Evolutionary conservation across 441 rosid genomes (phyloP), one percentile per base, ranked within the genome.

Genomic region (Caryocar brasiliense): DNA sequence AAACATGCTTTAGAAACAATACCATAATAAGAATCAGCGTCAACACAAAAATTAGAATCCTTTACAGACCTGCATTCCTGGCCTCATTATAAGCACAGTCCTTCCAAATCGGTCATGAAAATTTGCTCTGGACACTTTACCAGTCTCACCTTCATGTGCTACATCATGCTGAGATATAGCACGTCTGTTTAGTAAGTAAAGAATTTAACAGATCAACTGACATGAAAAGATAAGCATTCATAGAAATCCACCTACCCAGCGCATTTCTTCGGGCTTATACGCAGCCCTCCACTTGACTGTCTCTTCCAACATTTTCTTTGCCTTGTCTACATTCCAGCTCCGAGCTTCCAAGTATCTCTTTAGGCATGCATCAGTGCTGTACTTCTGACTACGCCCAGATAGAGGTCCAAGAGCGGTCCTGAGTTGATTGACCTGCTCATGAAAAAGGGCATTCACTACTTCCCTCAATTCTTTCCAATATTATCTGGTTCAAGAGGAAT

Each of bases 41-140:
- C n/a, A n/a, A n/a, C n/a, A n/a, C n/a, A n/a, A n/a, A n/a, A n/a
- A n/a, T n/a, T n/a, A n/a, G n/a, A n/a, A n/a, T n/a, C n/a, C n/a
- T n/a, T n/a, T n/a, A n/a, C n/a, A n/a, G n/a, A 83, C 97, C 94
- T 89, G 97, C 71, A 65, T 72, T 47, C 85, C 98, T 3, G 95
- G 98, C 63, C 95, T 79, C 57, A 92, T 26, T 47, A 92, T 92
- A 47, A 92, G 94, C 59, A 87, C 96, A 1, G 83, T 68, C 68
- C 95, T 75, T 48, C 92, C 95, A 46, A 71, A 54, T 44, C 95
- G 77, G 58, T 91, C 98, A 49, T 68, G 95, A 76, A 91, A 91
- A 57, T 71, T 74, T 39, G 96, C 98, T 66, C 85, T 74, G 70
- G 68, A 87, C 9, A 80, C 64, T 70, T 92, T 92, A 28, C 98